Conservation (phyloP, 805 yeast genomes). For the Schizosaccharomyces pombe region DNA sequence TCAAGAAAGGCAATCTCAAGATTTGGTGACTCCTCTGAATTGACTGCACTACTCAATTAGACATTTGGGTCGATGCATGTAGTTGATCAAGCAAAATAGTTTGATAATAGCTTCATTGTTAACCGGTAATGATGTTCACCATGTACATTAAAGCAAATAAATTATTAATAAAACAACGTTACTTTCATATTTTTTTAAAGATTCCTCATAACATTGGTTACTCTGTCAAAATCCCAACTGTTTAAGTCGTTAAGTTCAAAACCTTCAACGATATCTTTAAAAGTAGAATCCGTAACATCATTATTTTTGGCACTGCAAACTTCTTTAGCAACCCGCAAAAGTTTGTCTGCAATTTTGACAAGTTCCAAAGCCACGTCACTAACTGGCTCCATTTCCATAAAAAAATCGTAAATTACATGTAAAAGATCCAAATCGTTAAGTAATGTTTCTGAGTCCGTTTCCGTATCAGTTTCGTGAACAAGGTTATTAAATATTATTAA, state of each 20-base stretch:
- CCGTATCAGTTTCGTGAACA: background rate
- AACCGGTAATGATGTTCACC: too few relatives aligned
- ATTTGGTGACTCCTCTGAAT: background rate
- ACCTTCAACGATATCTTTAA: background rate
- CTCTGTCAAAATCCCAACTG: background rate
- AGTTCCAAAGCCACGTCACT: background rate
- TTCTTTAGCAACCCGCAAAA: background rate
- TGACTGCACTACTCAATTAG: background rate
- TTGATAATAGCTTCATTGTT: too few relatives aligned
- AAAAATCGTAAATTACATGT: background rate
- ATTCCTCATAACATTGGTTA: background rate
- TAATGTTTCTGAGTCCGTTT: background rate
- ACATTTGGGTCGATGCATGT: too few relatives aligned
- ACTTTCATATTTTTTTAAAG: background rate
- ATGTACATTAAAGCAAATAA: too few relatives aligned
- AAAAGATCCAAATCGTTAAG: background rate
- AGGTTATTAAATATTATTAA: background rate
- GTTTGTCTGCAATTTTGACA: background rate
- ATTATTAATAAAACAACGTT: too few relatives aligned
- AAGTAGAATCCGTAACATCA: background rate
- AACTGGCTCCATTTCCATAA: background rate
- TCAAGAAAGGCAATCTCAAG: constrained; percentile 10
- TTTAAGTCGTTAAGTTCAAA: background rate
- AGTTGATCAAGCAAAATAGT: too few relatives aligned
- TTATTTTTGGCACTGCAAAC: background rate